phyloP scores from a whole-genome alignment of 176 grass and related monocot genomes.

The Guadua angustifolia region DNA sequence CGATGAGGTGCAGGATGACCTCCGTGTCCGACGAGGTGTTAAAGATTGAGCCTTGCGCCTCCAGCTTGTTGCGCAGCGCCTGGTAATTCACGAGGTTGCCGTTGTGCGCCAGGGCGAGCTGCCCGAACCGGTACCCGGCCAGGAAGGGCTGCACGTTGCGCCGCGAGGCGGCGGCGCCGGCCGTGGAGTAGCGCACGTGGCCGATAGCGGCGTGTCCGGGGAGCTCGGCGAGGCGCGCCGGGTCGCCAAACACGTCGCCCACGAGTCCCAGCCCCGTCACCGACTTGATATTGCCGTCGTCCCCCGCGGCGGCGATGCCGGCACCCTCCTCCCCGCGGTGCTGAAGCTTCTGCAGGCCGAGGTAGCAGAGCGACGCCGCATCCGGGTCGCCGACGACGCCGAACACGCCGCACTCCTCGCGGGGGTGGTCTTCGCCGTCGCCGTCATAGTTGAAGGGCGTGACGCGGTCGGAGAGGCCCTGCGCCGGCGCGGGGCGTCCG shows the following conservation, averaged over 20 bases:
- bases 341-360: slow-evolving; percentile 86
- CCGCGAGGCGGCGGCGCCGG: slow-evolving; percentile 53
- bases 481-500: neutral
- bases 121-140: slow-evolving; percentile 78
- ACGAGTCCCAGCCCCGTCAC: slow-evolving; percentile 81
- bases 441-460: slow-evolving; percentile 43
- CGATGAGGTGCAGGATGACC: slow-evolving; percentile 97
- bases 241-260: slow-evolving; percentile 73
- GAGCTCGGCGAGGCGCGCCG: slow-evolving; percentile 53
- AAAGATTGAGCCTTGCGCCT: slow-evolving; percentile 88
- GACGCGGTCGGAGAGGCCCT: slow-evolving; percentile 14
- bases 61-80: slow-evolving; percentile 61
- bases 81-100: slow-evolving; percentile 85
- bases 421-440: slow-evolving; percentile 68
- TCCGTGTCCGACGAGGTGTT: slow-evolving; percentile 94
- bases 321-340: slow-evolving; percentile 93
- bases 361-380: slow-evolving; percentile 71
- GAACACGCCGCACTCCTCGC: slow-evolving; percentile 94
- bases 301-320: slow-evolving; percentile 63
- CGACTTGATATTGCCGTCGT: slow-evolving; percentile 49
- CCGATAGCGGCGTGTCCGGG: slow-evolving; percentile 67
- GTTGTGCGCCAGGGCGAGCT: slow-evolving; percentile 87
- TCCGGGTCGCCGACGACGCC: slow-evolving; percentile 84
- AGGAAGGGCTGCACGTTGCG: slow-evolving; percentile 95
- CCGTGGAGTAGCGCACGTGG: slow-evolving; percentile 85